These are phyloP conservation scores for Centrapalus pauciflorus DNA, from an alignment of 129 eudicot species.

Conservation along the genomic window DNA sequence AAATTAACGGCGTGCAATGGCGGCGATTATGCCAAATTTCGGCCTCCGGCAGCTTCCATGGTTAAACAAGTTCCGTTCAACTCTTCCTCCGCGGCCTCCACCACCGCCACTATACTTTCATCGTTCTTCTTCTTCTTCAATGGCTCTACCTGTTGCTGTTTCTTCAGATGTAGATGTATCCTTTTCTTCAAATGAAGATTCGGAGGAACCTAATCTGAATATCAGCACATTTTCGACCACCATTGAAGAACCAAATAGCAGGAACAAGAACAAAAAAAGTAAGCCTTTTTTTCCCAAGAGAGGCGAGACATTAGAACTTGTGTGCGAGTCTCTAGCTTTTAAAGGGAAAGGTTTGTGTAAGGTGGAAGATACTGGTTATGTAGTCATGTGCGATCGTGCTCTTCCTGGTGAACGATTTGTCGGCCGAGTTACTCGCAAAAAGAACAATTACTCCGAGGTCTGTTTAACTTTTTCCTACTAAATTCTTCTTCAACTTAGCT, in stretches of 20 bases:
- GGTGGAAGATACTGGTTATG: constrained; percentile 68
- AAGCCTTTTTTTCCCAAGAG: constrained; percentile 60
- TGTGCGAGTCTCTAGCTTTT: constrained; percentile 74
- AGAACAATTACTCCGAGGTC: constrained; percentile 80
- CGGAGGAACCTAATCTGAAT: constrained; percentile 31
- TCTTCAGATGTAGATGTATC: not conserved
- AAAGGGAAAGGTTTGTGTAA: constrained; percentile 89
- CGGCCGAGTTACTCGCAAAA: constrained; percentile 85
- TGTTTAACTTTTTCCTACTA: not conserved
- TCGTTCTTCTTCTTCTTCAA: constrained; percentile 14
- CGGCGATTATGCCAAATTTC: constrained; percentile 38
- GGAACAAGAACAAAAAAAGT: constrained; percentile 10
- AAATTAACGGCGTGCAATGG: constrained; percentile 21
- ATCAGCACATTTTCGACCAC: constrained; percentile 13
- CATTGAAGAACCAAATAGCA: constrained; percentile 13
- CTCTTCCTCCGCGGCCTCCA: constrained; percentile 13
- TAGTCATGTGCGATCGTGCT: constrained; percentile 92
- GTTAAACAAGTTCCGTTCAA: constrained; percentile 44
- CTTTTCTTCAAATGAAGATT: constrained; percentile 14
- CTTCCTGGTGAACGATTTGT: constrained; percentile 88
- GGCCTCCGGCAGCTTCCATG: constrained; percentile 49
- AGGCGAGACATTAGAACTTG: constrained; percentile 79
- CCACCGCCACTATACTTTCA: not conserved
- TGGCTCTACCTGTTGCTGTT: constrained; percentile 22
- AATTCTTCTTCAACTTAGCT: not conserved